Evolutionary conservation across 345 rosid species (phyloP).

Genomic region (Eucalyptus shirleyi): DNA sequence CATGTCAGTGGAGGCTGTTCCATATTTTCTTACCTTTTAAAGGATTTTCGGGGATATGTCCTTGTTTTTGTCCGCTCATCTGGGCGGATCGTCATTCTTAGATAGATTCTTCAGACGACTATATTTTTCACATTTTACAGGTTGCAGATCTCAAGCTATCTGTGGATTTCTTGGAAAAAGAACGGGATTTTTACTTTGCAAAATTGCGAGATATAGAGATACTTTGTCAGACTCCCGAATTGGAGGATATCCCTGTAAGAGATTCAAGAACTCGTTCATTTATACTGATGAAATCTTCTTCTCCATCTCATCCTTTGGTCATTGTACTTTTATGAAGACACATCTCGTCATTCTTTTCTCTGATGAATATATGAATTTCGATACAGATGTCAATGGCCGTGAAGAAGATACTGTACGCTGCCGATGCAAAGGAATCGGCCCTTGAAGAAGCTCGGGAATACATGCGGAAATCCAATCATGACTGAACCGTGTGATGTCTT

Average conservation of each 20-base stretch:
- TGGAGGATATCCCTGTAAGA: slow-evolving; percentile 62
- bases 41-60: background rate
- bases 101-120: background rate
- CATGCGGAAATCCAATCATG: slow-evolving; percentile 15
- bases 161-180: slow-evolving; percentile 71
- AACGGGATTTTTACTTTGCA: slow-evolving; percentile 87
- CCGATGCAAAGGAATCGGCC: slow-evolving; percentile 65
- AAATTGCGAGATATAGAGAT: slow-evolving; percentile 81
- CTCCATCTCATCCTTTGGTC: background rate
- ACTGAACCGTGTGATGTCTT: slow-evolving; percentile 2
- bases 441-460: slow-evolving; percentile 83
- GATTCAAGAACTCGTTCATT: background rate
- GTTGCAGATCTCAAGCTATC: slow-evolving; percentile 65
- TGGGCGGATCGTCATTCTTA: background rate
- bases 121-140: slow-evolving; percentile 6
- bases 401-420: slow-evolving; percentile 83
- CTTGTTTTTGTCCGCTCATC: background rate
- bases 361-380: background rate
- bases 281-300: background rate
- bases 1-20: background rate
- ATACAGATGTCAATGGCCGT: slow-evolving; percentile 69
- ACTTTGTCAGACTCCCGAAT: slow-evolving; percentile 67
- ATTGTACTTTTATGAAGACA: background rate
- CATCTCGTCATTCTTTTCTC: background rate
- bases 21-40: background rate